A percentile compares a stretch with the other conserved stretches of the same genome.
phyloP scores from a whole-genome alignment of 176 grass and related monocot genomes.

The Elymus sibiricus region DNA sequence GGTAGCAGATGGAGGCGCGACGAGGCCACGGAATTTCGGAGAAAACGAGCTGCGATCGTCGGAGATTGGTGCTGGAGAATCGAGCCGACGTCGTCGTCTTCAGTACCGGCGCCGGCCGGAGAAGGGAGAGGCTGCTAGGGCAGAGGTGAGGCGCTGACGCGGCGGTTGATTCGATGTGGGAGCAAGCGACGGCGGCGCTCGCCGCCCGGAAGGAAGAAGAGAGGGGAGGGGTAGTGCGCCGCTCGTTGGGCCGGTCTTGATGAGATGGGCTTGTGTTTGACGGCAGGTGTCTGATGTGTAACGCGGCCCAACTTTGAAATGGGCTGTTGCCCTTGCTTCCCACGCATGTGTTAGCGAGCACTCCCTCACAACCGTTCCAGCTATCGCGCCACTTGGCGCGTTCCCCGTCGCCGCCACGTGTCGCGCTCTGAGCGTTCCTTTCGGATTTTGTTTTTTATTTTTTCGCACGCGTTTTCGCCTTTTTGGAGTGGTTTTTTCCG shows the following conservation, averaged over 20 bases:
- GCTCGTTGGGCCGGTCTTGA: not conserved
- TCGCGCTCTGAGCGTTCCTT: too few relatives aligned
- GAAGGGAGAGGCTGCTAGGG: not conserved
- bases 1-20: not conserved
- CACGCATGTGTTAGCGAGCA: too few relatives aligned
- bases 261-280: not conserved
- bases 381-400: too few relatives aligned
- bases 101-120: not conserved
- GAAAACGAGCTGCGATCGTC: not conserved
- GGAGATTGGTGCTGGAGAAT: not conserved
- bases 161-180: not conserved
- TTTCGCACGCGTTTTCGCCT: too few relatives aligned
- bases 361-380: too few relatives aligned
- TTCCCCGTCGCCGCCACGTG: too few relatives aligned
- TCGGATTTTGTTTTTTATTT: too few relatives aligned
- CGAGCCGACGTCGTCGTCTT: not conserved
- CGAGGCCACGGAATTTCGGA: not conserved
- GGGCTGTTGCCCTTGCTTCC: too few relatives aligned
- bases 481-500: too few relatives aligned
- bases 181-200: not conserved
- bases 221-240: not conserved
- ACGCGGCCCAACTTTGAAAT: too few relatives aligned
- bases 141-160: not conserved
- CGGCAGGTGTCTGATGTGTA: too few relatives aligned
- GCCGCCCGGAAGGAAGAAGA: not conserved